A percentile compares a stretch with the other conserved stretches of the same genome.
phyloP scores from a whole-genome alignment of 345 rosid genomes.

The Rhodamnia rubescens region DNA sequence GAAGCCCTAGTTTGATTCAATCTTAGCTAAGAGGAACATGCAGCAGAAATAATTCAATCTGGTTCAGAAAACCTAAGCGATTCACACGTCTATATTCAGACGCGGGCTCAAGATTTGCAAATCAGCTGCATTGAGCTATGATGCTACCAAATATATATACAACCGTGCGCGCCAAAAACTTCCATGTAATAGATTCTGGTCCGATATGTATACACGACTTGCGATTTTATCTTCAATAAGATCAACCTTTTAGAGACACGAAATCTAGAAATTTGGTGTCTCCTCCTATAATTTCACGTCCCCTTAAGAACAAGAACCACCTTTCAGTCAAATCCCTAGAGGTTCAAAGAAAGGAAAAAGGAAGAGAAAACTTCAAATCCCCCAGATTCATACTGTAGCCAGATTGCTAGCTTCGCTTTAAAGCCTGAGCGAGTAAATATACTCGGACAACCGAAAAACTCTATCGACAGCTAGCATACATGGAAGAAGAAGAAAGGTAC shows the following conservation, averaged over 20 bases:
- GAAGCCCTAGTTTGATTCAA: neutral
- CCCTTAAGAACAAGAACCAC: neutral
- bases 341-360: neutral
- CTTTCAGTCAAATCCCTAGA: neutral
- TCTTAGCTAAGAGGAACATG: neutral
- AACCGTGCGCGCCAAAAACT: neutral
- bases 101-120: neutral
- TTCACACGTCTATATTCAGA: neutral
- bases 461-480: neutral
- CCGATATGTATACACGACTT: neutral
- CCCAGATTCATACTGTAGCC: neutral
- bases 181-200: neutral
- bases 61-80: neutral
- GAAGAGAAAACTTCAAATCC: neutral
- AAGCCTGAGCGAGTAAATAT: neutral
- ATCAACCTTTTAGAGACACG: neutral
- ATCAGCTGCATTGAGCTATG: neutral
- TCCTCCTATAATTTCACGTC: neutral
- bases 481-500: neutral
- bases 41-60: neutral
- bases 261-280: neutral
- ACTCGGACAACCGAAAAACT: neutral
- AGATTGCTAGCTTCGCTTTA: neutral
- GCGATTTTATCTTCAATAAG: neutral
- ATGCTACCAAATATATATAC: neutral